Evolutionary conservation across 805 yeast species (phyloP).

Genomic region (Metschnikowia arizonensis): DNA sequence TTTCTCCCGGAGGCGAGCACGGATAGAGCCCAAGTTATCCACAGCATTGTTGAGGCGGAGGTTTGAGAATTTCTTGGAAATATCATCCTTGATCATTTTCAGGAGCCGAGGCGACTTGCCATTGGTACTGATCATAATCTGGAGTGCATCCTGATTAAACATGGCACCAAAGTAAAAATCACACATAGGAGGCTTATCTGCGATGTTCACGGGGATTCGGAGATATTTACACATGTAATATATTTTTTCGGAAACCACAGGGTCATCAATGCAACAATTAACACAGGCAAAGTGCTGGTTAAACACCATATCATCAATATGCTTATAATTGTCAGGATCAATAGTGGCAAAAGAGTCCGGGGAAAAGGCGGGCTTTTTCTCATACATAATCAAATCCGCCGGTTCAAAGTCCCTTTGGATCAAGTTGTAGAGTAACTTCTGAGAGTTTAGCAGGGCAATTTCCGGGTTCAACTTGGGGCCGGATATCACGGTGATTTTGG

Average conservation of each 20-base stretch:
- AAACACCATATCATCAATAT: conserved; percentile 32
- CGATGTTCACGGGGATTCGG: conserved; percentile 67
- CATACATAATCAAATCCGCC: conserved; percentile 50
- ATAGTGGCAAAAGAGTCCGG: conserved; percentile 11
- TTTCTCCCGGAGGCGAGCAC: conserved; percentile 46
- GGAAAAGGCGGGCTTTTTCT: conserved; percentile 19
- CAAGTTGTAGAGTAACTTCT: conserved; percentile 44
- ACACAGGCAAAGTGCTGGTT: conserved; percentile 56
- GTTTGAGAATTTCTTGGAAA: conserved; percentile 45
- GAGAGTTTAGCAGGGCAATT: conserved; percentile 21
- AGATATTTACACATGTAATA: conserved; percentile 46
- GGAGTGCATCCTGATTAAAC: conserved; percentile 66
- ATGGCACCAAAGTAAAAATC: conserved; percentile 84
- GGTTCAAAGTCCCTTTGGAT: conserved; percentile 42
- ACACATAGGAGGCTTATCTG: conserved; percentile 79
- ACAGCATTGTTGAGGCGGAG: conserved; percentile 57
- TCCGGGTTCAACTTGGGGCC: conserved; percentile 32
- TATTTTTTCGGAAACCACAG: conserved; percentile 51
- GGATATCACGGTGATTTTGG: conserved; percentile 62
- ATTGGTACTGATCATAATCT: conserved; percentile 78
- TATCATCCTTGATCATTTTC: conserved; percentile 45
- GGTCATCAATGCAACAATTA: conserved; percentile 72
- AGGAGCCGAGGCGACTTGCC: conserved; percentile 79
- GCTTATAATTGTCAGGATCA: conserved; percentile 19
- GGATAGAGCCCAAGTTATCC: conserved; percentile 52